Evolutionary conservation across 1,284 basidiomycete genomes (phyloP).

Genomic region (Ceratobasidium sp.): DNA sequence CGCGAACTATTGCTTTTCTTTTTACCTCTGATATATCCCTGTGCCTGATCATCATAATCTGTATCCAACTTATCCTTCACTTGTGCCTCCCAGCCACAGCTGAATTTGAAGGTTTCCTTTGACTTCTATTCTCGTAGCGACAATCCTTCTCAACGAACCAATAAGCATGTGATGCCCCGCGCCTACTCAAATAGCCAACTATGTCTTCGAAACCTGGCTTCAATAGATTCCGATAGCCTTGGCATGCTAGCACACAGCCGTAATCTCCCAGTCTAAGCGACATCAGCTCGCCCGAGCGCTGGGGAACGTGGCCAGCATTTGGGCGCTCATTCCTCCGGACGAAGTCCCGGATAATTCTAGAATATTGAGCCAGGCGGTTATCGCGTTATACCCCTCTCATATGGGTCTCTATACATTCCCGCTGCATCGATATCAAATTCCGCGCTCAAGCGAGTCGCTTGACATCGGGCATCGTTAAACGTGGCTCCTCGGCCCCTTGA

Average conservation of each 20-base stretch:
- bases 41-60: no score
- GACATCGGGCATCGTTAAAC: conserved; percentile 19
- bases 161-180: not conserved
- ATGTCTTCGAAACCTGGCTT: not conserved
- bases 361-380: not conserved
- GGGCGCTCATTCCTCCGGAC: conserved; percentile 2
- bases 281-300: not conserved
- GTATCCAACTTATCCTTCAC: no score
- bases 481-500: conserved; percentile 14
- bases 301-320: conserved; percentile 2
- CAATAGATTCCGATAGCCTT: not conserved
- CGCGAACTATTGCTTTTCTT: no score
- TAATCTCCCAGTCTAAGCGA: not conserved
- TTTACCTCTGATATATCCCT: no score
- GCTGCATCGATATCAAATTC: not conserved
- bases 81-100: no score
- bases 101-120: not conserved
- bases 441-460: conserved; percentile 19
- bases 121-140: not conserved
- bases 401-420: not conserved
- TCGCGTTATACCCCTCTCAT: not conserved
- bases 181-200: not conserved
- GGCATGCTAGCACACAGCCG: not conserved
- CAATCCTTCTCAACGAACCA: not conserved
- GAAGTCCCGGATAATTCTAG: not conserved